Conservation (phyloP, 495 filamentous ascomycete genomes). For the Talaromyces proteolyticus region DNA sequence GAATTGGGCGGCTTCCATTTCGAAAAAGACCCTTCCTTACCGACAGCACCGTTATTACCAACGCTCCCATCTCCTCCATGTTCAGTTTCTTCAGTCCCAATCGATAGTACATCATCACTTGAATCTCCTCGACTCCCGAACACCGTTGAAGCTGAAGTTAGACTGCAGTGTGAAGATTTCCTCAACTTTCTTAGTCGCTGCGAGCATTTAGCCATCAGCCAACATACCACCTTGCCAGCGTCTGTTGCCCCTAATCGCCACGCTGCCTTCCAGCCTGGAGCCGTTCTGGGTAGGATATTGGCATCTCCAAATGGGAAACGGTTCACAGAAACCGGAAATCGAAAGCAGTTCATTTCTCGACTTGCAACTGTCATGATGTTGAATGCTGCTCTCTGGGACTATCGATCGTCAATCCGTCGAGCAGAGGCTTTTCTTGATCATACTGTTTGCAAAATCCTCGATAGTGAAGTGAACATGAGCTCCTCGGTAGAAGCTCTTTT, state of each 20-base stretch:
- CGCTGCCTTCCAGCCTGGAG: constrained; percentile 18
- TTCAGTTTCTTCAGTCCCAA: constrained; percentile 14
- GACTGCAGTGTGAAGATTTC: constrained; percentile 30
- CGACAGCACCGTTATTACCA: background rate
- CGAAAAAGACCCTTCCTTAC: constrained; percentile 10
- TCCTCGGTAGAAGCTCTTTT: constrained; percentile 32
- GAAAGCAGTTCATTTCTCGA: constrained; percentile 32
- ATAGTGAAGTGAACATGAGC: constrained; percentile 31
- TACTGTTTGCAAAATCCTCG: constrained; percentile 19
- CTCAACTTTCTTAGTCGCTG: constrained; percentile 30
- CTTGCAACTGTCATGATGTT: constrained; percentile 26
- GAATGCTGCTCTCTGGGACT: constrained; percentile 37
- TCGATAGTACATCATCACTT: constrained; percentile 4
- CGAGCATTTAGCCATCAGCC: constrained; percentile 27
- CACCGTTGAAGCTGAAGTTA: constrained; percentile 22
- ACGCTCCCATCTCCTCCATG: constrained; percentile 18
- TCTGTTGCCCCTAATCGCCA: constrained; percentile 14
- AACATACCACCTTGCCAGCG: constrained; percentile 10
- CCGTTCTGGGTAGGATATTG: constrained; percentile 23
- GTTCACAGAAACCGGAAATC: constrained; percentile 23
- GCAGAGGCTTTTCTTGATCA: constrained; percentile 25
- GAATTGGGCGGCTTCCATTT: constrained; percentile 28
- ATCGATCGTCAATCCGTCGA: constrained; percentile 20
- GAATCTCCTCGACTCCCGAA: background rate
- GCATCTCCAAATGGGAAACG: constrained; percentile 22